phyloP scores from a whole-genome alignment of 805 yeast genomes.

The Zygosaccharomyces lentus region DNA sequence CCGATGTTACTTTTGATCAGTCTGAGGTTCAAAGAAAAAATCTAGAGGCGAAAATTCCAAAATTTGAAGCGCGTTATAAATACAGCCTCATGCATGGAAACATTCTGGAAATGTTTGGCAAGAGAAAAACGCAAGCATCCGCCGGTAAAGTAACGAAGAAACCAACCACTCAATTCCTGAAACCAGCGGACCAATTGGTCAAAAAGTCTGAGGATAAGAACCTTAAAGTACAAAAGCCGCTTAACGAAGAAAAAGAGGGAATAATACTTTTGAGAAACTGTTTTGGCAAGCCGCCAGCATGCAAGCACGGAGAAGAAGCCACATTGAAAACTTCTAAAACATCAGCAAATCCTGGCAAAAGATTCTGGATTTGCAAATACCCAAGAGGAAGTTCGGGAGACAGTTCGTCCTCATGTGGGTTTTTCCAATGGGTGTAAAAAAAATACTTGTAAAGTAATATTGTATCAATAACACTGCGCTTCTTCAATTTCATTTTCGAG shows the following conservation, averaged over 20 bases:
- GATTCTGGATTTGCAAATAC: conserved; percentile 52
- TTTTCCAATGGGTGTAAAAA: conserved; percentile 48
- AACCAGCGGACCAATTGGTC: conserved; percentile 13
- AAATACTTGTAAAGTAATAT: background rate
- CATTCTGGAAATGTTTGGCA: conserved; percentile 37
- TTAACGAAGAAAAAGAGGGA: background rate
- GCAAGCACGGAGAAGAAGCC: conserved; percentile 47
- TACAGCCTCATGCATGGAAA: conserved; percentile 40
- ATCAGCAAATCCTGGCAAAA: conserved; percentile 42
- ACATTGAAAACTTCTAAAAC: conserved; percentile 45
- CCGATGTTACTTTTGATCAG: conserved; percentile 48
- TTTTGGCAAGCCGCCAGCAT: conserved; percentile 39
- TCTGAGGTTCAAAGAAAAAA: background rate
- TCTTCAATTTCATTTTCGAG: conserved; percentile 22
- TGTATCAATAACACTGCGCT: conserved; percentile 3
- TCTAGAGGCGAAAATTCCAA: conserved; percentile 25
- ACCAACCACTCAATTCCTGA: background rate
- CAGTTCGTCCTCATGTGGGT: conserved; percentile 44
- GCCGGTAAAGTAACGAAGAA: conserved; percentile 7
- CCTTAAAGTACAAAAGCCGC: conserved; percentile 3
- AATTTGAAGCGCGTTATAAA: conserved; percentile 51
- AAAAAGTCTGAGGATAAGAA: conserved; percentile 20
- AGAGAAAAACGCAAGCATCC: conserved; percentile 11
- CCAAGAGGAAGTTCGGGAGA: conserved; percentile 32
- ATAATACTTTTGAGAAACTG: conserved; percentile 13